Evolutionary conservation across 2,329 filamentous ascomycete species (phyloP).

Genomic region (Endocalyx cinctus): DNA sequence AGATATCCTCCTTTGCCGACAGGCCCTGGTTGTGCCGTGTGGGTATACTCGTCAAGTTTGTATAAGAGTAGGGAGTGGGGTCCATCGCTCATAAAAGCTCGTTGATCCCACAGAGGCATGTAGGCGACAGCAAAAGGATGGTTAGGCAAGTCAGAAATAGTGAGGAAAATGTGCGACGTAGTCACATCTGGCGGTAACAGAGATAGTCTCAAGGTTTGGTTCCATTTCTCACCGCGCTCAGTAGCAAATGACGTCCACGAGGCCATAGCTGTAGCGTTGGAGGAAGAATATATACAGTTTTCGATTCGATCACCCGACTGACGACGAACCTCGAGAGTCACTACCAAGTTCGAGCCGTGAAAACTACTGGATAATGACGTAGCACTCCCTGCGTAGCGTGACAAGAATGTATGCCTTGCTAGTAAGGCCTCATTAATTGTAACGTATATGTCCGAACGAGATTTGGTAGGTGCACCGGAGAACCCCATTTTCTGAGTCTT

Average conservation of each 20-base stretch:
- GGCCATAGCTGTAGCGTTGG: slow-evolving; percentile 72
- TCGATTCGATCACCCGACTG: slow-evolving; percentile 77
- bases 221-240: slow-evolving; percentile 78
- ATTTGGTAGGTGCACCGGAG: slow-evolving; percentile 81
- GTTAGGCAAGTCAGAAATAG: slow-evolving; percentile 78
- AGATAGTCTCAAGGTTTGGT: slow-evolving; percentile 77
- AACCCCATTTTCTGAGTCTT: slow-evolving; percentile 90
- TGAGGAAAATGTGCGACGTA: slow-evolving; percentile 82
- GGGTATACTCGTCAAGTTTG: slow-evolving; percentile 86
- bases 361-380: slow-evolving; percentile 60
- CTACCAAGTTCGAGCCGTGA: slow-evolving; percentile 71
- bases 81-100: slow-evolving; percentile 86
- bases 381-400: slow-evolving; percentile 66
- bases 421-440: slow-evolving; percentile 78
- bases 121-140: slow-evolving; percentile 88
- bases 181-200: slow-evolving; percentile 76
- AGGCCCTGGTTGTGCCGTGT: slow-evolving; percentile 55
- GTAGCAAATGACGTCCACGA: slow-evolving; percentile 84
- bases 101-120: slow-evolving; percentile 88
- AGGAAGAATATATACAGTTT: slow-evolving; percentile 80
- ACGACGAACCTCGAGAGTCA: slow-evolving; percentile 84
- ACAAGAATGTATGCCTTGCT: slow-evolving; percentile 67
- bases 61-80: slow-evolving; percentile 78
- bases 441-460: slow-evolving; percentile 91
- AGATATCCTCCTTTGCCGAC: slow-evolving; percentile 82